Evolutionary conservation across 2,329 filamentous ascomycete species (phyloP).

Genomic region (Periconia digitata): DNA sequence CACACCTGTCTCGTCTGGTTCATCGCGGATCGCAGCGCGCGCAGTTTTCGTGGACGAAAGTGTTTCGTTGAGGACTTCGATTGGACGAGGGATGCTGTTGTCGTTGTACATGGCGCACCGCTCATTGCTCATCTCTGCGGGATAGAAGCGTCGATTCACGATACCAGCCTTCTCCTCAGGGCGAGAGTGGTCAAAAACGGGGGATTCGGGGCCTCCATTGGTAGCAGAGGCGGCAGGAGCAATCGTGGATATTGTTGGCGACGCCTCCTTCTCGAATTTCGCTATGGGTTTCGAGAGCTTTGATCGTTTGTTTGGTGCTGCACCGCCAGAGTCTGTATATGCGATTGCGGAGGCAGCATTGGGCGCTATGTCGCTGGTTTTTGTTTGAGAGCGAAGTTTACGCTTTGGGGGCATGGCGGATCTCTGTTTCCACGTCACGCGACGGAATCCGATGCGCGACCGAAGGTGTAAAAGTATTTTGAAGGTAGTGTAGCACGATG

Average conservation of each 20-base stretch:
- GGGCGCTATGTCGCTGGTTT: constrained; percentile 7
- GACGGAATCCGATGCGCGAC: too few species aligned
- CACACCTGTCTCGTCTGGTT: constrained; percentile 53
- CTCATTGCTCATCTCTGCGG: constrained; percentile 80
- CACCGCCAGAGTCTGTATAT: constrained; percentile 39
- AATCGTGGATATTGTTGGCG: constrained; percentile 11
- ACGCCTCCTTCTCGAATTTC: constrained; percentile 23
- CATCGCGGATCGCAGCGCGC: constrained; percentile 52
- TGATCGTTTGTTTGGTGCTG: constrained; percentile 42
- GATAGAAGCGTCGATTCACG: constrained; percentile 69
- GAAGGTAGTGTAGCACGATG: too few species aligned
- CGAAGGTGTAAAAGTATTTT: too few species aligned
- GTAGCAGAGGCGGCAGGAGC: constrained; percentile 2
- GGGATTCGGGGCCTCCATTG: constrained; percentile 10
- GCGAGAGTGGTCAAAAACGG: constrained; percentile 39
- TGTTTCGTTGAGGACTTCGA: constrained; percentile 65
- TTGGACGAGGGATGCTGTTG: constrained; percentile 70
- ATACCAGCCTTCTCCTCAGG: constrained; percentile 43
- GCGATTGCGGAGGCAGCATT: constrained; percentile 30
- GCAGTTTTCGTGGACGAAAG: constrained; percentile 61
- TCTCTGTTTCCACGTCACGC: neutral
- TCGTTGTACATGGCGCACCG: constrained; percentile 73
- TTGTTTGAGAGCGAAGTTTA: constrained; percentile 25
- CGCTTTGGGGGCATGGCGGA: constrained; percentile 38
- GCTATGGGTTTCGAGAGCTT: constrained; percentile 28